These are phyloP conservation scores for Arabidopsis hybrid DNA, from an alignment of 441 rosid species.

Conservation along the genomic window DNA sequence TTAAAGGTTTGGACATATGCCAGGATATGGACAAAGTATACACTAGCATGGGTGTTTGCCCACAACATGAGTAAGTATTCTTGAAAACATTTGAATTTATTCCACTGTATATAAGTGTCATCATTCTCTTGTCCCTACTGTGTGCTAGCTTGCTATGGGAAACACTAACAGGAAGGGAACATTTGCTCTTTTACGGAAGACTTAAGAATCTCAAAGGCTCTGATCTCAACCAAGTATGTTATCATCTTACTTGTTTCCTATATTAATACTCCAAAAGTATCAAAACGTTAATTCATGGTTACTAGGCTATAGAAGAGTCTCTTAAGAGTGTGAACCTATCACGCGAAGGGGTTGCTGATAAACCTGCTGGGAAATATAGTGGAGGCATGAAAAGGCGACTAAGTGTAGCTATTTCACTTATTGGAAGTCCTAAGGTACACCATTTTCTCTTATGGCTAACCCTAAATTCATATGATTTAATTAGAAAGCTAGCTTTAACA, in stretches of 20 bases:
- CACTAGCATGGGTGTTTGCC: conserved; percentile 97
- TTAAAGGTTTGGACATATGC: conserved; percentile 75
- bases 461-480: background rate
- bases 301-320: conserved; percentile 95
- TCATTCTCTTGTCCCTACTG: too few species aligned
- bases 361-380: conserved; percentile 90
- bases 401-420: conserved; percentile 95
- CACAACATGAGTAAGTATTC: conserved; percentile 76
- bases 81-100: conserved; percentile 1
- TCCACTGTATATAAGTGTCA: background rate
- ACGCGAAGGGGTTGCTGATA: conserved; percentile 87
- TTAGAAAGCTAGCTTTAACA: background rate
- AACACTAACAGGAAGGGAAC: conserved; percentile 92
- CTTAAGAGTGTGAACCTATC: conserved; percentile 78
- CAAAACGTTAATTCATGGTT: background rate
- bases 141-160: conserved; percentile 87
- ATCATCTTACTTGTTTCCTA: conserved; percentile 9
- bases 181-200: conserved; percentile 92
- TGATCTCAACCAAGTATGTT: conserved; percentile 64
- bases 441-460: background rate
- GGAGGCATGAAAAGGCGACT: conserved; percentile 99
- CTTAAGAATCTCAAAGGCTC: conserved; percentile 91
- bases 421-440: conserved; percentile 89
- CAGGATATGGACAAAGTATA: conserved; percentile 78
- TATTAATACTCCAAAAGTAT: conserved; percentile 9